These are phyloP conservation scores for Berberis vulgaris DNA, from an alignment of 164 flowering plant genomes.

Conservation along the genomic window DNA sequence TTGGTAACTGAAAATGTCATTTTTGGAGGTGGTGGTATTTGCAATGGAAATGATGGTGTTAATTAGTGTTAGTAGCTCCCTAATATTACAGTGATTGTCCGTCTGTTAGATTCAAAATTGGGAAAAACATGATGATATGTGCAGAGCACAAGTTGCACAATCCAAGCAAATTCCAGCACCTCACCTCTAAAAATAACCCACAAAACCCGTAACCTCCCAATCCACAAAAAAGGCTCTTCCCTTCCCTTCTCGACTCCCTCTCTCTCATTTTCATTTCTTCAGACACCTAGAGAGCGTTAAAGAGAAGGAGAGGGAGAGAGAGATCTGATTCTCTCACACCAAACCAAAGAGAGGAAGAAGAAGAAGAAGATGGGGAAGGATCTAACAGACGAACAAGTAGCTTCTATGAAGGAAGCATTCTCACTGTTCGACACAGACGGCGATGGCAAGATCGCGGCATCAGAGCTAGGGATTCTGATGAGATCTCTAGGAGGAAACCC, in stretches of 20 bases:
- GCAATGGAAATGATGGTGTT: no score
- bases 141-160: no score
- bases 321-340: background rate
- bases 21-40: no score
- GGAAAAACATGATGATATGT: no score
- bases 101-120: no score
- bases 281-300: background rate
- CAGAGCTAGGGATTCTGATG: conserved; percentile 93
- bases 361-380: conserved; percentile 57
- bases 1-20: no score
- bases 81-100: no score
- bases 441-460: conserved; percentile 79
- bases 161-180: no score
- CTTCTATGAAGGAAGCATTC: conserved; percentile 91
- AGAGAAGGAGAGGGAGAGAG: background rate
- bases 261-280: background rate
- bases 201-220: background rate
- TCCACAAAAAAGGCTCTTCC: background rate
- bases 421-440: conserved; percentile 86
- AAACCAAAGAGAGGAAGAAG: conserved; percentile 5
- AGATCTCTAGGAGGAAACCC: conserved; percentile 94
- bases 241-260: background rate
- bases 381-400: conserved; percentile 72
- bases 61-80: no score
- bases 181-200: no score